Percentiles rank a stretch among this genome's conserved stretches.
phyloP scores from a whole-genome alignment of 768 basidiomycete genomes.

The Naematelia aurantialba region DNA sequence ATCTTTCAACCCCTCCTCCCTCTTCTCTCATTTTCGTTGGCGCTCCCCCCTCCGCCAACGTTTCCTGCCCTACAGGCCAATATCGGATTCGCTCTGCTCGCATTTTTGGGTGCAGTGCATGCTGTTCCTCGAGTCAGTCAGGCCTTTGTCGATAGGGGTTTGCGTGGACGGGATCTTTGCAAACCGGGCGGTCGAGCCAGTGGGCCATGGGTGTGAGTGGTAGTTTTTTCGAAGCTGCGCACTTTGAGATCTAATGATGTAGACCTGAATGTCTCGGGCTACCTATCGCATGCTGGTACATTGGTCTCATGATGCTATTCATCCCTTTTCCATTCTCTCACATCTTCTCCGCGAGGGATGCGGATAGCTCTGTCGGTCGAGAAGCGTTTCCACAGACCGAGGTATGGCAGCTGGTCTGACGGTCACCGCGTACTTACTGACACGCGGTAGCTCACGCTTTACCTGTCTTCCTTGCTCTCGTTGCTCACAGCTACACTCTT shows the following conservation, averaged over 20 bases:
- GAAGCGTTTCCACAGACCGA: conserved; percentile 52
- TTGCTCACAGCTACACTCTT: conserved; percentile 87
- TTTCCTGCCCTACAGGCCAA: conserved; percentile 63
- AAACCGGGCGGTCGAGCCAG: conserved; percentile 57
- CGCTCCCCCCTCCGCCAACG: conserved; percentile 19
- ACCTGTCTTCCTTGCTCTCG: conserved; percentile 87
- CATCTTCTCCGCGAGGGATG: conserved; percentile 34
- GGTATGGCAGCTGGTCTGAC: conserved; percentile 25
- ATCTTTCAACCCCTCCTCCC: conserved; percentile 44
- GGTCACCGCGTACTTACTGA: neutral
- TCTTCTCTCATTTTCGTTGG: conserved; percentile 16
- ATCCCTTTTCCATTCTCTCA: conserved; percentile 93
- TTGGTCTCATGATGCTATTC: conserved; percentile 79
- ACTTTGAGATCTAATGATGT: conserved; percentile 5
- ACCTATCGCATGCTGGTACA: conserved; percentile 83
- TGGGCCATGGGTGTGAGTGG: conserved; percentile 42
- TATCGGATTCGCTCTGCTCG: conserved; percentile 77
- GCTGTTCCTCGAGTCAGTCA: conserved; percentile 79
- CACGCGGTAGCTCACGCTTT: conserved; percentile 69
- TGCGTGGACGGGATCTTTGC: conserved; percentile 81
- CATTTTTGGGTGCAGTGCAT: conserved; percentile 69
- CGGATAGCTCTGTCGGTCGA: conserved; percentile 16
- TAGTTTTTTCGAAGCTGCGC: neutral
- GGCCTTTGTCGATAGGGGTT: conserved; percentile 71
- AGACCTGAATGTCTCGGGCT: conserved; percentile 95